Base-by-base conservation (phyloP, 2,329 filamentous ascomycete species). In the Beauveria bassiana region DNA sequence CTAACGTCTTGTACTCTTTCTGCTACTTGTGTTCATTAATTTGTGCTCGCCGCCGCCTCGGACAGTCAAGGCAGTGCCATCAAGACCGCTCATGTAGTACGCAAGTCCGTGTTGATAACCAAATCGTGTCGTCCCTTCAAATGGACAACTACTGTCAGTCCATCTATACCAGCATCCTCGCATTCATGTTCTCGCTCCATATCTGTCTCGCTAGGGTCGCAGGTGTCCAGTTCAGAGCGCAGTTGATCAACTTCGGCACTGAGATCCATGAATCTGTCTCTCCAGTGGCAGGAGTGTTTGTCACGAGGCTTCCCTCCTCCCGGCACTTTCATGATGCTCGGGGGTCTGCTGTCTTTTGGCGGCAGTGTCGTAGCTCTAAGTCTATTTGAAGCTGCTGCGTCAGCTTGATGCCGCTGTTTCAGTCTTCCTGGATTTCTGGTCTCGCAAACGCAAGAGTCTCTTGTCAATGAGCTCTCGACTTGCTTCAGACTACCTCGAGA, bases 131-230 rank as follows among this genome's bases (percentile, higher is more conserved):
- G 78, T 50, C 75, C 74, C 65, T 70, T 77, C 66, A 80, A 70
- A 68, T 81, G 81, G 69, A 83, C 71, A 52, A 81, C 76, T 63
- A 82, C 78, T 6, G 79, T 82, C 57, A 82, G 67, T 12, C 79
- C 79, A 62, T 79, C 74, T 34, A 82, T 76, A 18, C 75, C 75
- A 51, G 78, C 64, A 26, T 78, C 74, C 18, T 72, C 72, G 42
- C 73, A 72, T 8, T 69, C 66, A 24, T 69, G 65, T 22, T 54
- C 42, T 22, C 40, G 40, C 18, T 49, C 42, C 10, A 14, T 3
- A 4, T 64, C 65, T 8, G 34, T 47, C 34, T 62, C 64, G 49
- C 9, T 31, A 8, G 28, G 42, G 2, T 67, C 65, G 22, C 60
- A 64, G 2, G 67, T 68, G 31, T 71, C 69, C 42, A 75, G 68